Evolutionary conservation across 148 eudicot species (phyloP), one percentile per base, ranked within the genome.

Genomic region (Silene latifolia): DNA sequence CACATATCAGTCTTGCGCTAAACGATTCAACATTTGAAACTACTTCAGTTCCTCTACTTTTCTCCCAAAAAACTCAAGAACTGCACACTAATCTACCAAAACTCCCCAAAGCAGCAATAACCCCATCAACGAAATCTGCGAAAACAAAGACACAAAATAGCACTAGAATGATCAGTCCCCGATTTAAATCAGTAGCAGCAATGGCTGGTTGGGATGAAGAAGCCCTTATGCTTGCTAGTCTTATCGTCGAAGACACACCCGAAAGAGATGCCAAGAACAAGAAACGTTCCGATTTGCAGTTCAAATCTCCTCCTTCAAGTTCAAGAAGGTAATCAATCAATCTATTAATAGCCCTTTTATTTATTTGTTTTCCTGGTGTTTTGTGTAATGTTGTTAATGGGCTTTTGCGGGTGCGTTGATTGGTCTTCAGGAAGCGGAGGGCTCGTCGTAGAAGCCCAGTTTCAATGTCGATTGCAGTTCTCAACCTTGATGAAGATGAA

Each of bases 151-250:
- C 8, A 39, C n/a, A n/a, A 6, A 39, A 39, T 5, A 39, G 35
- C 5, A 32, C n/a, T n/a, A n/a, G 56, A 19, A 56, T 92, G 78
- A 80, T 92, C 29, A 90, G 93, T 64, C 95, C 96, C 1, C 64
- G 91, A 71, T 90, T 93, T 80, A 89, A 86, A 86, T 89, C 98
- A 3, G 90, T 87, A 61, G 98, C 93, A 1, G 96, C 79, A n/a
- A 86, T 88, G 98, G 93, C 96, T 2, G 98, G 98, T 35, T 89
- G 95, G 95, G 93, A 92, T 59, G 98, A 90, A 83, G 98, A 92
- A 75, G 79, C 98, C 1, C 85, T 92, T 39, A 44, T 88, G 62
- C 66, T 92, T 13, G 93, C 98, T 0, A 87, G 86, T 32, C 84
- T 90, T 8, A 84, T 87, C 3, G 96, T 92, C 4, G 96, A 90